Conservation (phyloP, 495 filamentous ascomycete species). For the Aspergillus asperescens region DNA sequence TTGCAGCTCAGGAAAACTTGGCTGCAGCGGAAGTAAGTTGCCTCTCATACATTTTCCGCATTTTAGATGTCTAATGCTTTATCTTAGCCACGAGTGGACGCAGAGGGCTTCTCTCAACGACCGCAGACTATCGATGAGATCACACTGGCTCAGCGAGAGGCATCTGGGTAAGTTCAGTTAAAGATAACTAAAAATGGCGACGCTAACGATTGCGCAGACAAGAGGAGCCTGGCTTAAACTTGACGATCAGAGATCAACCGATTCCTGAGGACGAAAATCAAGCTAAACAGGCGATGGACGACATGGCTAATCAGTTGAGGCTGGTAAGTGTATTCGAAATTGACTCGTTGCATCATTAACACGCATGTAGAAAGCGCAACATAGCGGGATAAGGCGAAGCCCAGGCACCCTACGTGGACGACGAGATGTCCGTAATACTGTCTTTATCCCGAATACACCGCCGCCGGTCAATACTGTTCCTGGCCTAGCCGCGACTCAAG, state of each 20-base stretch:
- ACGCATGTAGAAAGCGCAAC: constrained; percentile 45
- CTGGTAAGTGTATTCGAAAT: constrained; percentile 42
- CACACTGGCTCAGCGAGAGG: constrained; percentile 74
- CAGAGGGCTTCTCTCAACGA: constrained; percentile 64
- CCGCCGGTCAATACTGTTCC: constrained; percentile 31
- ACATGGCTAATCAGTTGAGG: constrained; percentile 81
- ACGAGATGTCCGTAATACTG: constrained; percentile 83
- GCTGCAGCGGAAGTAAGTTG: constrained; percentile 24
- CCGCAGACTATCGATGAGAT: constrained; percentile 70
- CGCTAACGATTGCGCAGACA: constrained; percentile 33
- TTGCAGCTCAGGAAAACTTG: constrained; percentile 18
- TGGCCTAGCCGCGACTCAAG: constrained; percentile 15
- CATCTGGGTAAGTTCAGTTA: constrained; percentile 46
- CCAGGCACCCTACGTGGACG: constrained; percentile 77
- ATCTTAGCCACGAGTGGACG: constrained; percentile 45
- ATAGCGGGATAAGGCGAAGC: constrained; percentile 56
- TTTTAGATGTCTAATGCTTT: constrained; percentile 1
- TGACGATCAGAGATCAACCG: constrained; percentile 88
- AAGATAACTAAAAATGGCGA: not conserved
- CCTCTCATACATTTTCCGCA: not conserved
- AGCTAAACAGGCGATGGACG: constrained; percentile 81
- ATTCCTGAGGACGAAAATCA: constrained; percentile 89
- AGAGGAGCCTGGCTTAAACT: constrained; percentile 73
- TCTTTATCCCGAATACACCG: constrained; percentile 60
- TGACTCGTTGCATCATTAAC: constrained; percentile 13